phyloP scores from a whole-genome alignment of 2,329 filamentous ascomycete species.

The Chaetomium sp. region DNA sequence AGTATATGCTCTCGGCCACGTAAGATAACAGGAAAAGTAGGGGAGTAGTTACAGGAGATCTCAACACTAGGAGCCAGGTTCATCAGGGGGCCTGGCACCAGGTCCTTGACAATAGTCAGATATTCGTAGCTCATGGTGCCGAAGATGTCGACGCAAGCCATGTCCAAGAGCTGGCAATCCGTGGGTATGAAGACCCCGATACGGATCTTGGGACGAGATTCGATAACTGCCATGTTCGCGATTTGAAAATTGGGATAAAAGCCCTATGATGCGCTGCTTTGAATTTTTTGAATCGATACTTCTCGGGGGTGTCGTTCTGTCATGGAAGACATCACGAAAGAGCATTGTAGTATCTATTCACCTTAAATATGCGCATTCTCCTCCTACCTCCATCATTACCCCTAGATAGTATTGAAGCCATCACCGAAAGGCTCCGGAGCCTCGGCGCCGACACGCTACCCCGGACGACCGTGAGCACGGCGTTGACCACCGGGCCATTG shows the following conservation, averaged over 20 bases:
- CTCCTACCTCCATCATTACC: background rate
- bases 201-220: conserved; percentile 27
- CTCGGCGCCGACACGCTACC: background rate
- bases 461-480: conserved; percentile 1
- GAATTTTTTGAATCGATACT: too few relatives aligned
- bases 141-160: conserved; percentile 45
- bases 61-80: conserved; percentile 37
- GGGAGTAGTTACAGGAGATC: conserved; percentile 31
- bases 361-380: background rate
- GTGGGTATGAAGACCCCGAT: conserved; percentile 47
- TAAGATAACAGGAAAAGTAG: background rate
- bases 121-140: conserved; percentile 42
- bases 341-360: too few relatives aligned
- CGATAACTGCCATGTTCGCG: conserved; percentile 5
- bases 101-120: conserved; percentile 27
- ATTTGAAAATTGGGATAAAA: background rate
- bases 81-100: conserved; percentile 33
- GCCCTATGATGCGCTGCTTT: too few relatives aligned
- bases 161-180: conserved; percentile 43
- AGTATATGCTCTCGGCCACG: background rate
- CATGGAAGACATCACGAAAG: too few relatives aligned
- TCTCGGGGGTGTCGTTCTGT: too few relatives aligned
- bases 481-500: conserved; percentile 1
- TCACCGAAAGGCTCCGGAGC: conserved; percentile 8
- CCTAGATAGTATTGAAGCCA: background rate